Evolutionary conservation across 805 yeast species (phyloP).

Genomic region (Lipomyces anomalus): DNA sequence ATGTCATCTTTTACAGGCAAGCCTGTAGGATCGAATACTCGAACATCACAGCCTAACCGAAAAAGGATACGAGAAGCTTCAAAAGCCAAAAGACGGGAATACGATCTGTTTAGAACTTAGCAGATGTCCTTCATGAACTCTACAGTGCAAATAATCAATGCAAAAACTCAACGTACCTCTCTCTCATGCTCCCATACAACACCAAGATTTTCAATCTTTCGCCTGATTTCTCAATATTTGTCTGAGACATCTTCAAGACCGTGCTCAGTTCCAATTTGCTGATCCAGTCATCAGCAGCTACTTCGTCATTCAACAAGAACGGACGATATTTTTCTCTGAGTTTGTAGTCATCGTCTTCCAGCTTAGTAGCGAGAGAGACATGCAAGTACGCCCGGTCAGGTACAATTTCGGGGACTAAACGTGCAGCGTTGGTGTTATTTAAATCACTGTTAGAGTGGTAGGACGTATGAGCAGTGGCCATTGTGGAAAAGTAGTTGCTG

Average conservation of each 20-base stretch:
- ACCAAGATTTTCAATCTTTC: slow-evolving; percentile 1
- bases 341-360: slow-evolving; percentile 1
- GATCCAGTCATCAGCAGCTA: slow-evolving; percentile 5
- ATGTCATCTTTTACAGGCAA: slow-evolving; percentile 3
- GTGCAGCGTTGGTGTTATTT: too few relatives aligned
- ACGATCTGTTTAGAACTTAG: too few relatives aligned
- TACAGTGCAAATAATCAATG: too few relatives aligned
- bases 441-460: too few relatives aligned
- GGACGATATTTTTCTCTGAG: slow-evolving; percentile 2
- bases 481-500: too few relatives aligned
- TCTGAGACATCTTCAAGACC: slow-evolving; percentile 2
- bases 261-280: slow-evolving; percentile 4
- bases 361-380: neutral
- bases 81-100: slow-evolving; percentile 5
- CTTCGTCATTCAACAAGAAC: neutral
- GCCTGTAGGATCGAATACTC: slow-evolving; percentile 7
- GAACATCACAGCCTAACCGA: slow-evolving; percentile 8
- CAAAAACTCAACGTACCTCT: too few relatives aligned
- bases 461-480: too few relatives aligned
- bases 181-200: slow-evolving; percentile 4
- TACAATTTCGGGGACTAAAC: too few relatives aligned
- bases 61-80: slow-evolving; percentile 6
- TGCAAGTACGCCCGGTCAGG: too few relatives aligned
- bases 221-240: neutral
- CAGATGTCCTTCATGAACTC: too few relatives aligned